These are phyloP conservation scores for Penicillium occitanis DNA, from an alignment of 2,329 filamentous ascomycete genomes.

Conservation along the genomic window DNA sequence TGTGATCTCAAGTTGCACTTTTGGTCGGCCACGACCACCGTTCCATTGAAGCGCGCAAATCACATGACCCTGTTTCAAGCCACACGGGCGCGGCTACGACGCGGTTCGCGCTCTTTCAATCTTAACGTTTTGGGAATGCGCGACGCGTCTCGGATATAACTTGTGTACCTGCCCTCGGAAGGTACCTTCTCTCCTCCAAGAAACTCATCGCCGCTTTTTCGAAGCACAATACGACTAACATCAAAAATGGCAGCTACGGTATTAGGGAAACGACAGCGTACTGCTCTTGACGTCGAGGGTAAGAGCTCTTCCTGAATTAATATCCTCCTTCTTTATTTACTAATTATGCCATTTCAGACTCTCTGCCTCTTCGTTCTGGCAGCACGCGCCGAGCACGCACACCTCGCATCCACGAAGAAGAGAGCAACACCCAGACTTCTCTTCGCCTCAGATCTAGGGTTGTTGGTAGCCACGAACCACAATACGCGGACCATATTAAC, in stretches of 20 bases:
- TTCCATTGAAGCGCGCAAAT: neutral
- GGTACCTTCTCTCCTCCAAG: constrained; percentile 26
- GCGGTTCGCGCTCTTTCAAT: constrained; percentile 25
- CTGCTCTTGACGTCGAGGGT: constrained; percentile 42
- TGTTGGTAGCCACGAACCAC: constrained; percentile 27
- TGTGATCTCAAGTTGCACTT: constrained; percentile 3
- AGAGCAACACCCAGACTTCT: constrained; percentile 30
- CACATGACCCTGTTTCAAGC: constrained; percentile 21
- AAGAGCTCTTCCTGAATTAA: constrained; percentile 27
- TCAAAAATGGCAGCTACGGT: constrained; percentile 41
- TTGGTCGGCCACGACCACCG: neutral
- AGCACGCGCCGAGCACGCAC: constrained; percentile 52
- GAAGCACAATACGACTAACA: constrained; percentile 22
- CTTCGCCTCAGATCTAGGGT: constrained; percentile 40
- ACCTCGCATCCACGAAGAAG: constrained; percentile 42
- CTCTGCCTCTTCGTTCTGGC: constrained; percentile 38
- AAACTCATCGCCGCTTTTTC: constrained; percentile 30
- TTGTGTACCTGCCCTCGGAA: constrained; percentile 22
- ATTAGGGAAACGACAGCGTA: constrained; percentile 48
- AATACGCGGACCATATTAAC: constrained; percentile 32
- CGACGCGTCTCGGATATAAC: constrained; percentile 24
- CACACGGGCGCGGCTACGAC: constrained; percentile 22
- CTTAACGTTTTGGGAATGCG: constrained; percentile 25
- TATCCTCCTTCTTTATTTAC: constrained; percentile 22
- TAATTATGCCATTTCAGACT: constrained; percentile 25